Conservation (phyloP, 257 asterid genomes). For the Coffea canephora region DNA sequence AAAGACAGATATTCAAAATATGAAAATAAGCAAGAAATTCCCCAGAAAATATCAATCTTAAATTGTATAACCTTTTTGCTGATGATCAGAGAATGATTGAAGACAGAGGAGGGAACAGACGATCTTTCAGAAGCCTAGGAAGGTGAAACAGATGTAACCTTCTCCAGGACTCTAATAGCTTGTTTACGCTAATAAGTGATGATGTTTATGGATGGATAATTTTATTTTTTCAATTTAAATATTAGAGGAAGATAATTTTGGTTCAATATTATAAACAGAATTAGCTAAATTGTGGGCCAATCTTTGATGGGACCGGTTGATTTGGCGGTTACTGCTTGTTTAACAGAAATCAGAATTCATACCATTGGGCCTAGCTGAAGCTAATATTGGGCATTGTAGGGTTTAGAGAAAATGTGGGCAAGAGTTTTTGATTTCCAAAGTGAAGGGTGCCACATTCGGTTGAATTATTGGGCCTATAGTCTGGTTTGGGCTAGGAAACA, state of each 20-base stretch:
- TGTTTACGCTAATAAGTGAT: too few species aligned
- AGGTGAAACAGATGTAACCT: background rate
- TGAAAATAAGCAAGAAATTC: conserved; percentile 6
- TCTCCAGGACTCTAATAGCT: too few species aligned
- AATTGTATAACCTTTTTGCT: conserved; percentile 12
- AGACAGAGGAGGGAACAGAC: conserved; percentile 8
- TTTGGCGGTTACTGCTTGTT: background rate
- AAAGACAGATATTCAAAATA: background rate
- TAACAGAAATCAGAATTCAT: background rate
- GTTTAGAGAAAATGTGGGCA: background rate
- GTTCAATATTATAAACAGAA: background rate
- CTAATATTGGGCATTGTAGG: background rate
- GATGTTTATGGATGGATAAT: too few species aligned
- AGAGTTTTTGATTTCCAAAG: too few species aligned
- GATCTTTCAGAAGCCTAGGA: conserved; percentile 11
- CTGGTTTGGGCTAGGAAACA: background rate
- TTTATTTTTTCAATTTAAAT: too few species aligned
- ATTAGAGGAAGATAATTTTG: background rate
- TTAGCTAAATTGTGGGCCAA: background rate
- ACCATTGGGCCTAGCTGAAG: background rate
- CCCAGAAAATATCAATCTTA: background rate
- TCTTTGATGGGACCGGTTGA: conserved; percentile 9
- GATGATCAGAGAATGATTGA: conserved; percentile 26
- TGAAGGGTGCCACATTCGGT: background rate
- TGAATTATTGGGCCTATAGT: background rate